Evolutionary conservation across 1,284 basidiomycete genomes (phyloP), one percentile per base, ranked within the genome.

Genomic region (Lentinula novae-zelandiae): DNA sequence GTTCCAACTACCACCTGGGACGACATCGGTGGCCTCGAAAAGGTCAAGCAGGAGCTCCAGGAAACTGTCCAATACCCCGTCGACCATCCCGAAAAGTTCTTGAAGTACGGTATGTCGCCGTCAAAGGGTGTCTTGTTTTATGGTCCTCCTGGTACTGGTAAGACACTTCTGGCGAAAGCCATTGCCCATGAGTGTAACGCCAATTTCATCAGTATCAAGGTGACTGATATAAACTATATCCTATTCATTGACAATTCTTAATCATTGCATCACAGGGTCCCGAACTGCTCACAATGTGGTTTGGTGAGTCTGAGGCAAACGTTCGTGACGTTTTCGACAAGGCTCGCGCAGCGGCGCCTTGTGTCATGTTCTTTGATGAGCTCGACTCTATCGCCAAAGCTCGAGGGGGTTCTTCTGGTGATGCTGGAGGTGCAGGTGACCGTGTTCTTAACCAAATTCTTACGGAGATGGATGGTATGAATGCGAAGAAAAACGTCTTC

Each of bases 281-380:
- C 66, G 96, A 98, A 78, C 83, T 98, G 17, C 85, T 96, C 44
- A 99, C 96, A 10, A 99, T 99, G 97, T 99, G 96, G 96, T 99
- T 99, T 77, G 97, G 97, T 86, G 97, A 99, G 82, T 98, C 95
- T 5, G 97, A 99, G 78, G 96, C 96, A 66, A 98, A 98, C 71
- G 97, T 99, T 58, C 94, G 97, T 68, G 97, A 99, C 69, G 95
- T 99, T 63, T 99, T 99, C 76, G 96, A 99, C 85, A 98, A 99
- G 80, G 96, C 97, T 58, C 93, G 97, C 69, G 96, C 96, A 22
- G 97, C 97, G 4, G 96, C 96, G 7, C 97, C 97, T 49, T 98
- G 96, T 75, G 95, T 99, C 67, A 98, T 99, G 95, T 99, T 99
- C 91, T 99, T 99, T 77, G 96, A 99, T 71, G 96, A 99, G 78